phyloP scores from a whole-genome alignment of 495 filamentous ascomycete genomes.

The Hypoxylon lenormandii region DNA sequence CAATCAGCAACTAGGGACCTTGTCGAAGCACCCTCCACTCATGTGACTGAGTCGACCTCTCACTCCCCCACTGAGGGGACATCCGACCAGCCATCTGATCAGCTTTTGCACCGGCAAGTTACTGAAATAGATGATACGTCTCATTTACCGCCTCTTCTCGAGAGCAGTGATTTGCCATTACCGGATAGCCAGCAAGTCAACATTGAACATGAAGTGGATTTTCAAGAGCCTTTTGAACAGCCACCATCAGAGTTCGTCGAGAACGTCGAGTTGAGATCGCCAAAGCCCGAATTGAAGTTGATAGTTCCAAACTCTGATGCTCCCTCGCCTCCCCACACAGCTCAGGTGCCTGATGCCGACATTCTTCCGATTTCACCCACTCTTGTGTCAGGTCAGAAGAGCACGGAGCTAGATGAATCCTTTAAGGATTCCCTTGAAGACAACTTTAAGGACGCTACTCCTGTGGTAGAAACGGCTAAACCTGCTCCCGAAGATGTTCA shows the following conservation, averaged over 20 bases:
- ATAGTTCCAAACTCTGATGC: conserved; percentile 52
- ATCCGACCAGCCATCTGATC: background rate
- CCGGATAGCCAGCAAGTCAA: background rate
- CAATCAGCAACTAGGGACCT: conserved; percentile 1
- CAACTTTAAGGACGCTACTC: conserved; percentile 12
- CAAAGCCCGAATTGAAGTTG: conserved; percentile 39
- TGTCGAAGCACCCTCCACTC: background rate
- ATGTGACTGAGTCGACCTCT: background rate
- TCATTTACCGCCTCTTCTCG: conserved; percentile 27
- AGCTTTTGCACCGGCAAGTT: conserved; percentile 6
- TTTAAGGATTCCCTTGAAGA: conserved; percentile 4
- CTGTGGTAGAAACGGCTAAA: conserved; percentile 17
- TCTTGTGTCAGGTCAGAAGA: conserved; percentile 13
- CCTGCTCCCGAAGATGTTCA: conserved; percentile 40
- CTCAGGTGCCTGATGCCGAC: conserved; percentile 35
- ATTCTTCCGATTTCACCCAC: conserved; percentile 22
- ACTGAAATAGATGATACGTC: conserved; percentile 16
- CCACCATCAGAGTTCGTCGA: conserved; percentile 17
- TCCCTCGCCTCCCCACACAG: conserved; percentile 51
- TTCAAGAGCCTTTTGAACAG: conserved; percentile 9
- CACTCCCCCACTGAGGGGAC: conserved; percentile 1
- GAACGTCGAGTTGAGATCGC: conserved; percentile 14
- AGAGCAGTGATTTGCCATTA: conserved; percentile 17
- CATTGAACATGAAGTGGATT: background rate
- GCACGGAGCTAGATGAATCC: background rate